These are phyloP conservation scores for Cladophialophora carrionii DNA, from an alignment of 2,329 filamentous ascomycete genomes.

Conservation along the genomic window DNA sequence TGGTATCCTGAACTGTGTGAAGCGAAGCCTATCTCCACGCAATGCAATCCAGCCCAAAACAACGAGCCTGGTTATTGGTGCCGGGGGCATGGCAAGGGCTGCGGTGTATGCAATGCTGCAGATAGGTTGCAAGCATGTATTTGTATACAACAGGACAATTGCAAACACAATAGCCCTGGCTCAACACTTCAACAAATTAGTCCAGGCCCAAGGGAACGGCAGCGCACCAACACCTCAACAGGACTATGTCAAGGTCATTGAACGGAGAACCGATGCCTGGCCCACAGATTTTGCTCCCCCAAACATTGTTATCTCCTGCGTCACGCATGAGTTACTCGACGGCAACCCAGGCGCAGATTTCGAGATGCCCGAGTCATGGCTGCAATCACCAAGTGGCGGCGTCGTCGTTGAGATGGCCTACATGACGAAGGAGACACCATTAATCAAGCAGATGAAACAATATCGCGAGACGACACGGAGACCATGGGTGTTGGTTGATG, in stretches of 20 bases:
- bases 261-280: slow-evolving; percentile 65
- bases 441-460: slow-evolving; percentile 68
- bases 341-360: slow-evolving; percentile 67
- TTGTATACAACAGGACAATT: slow-evolving; percentile 71
- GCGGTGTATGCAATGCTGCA: slow-evolving; percentile 78
- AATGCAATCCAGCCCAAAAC: slow-evolving; percentile 59
- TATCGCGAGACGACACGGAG: slow-evolving; percentile 58
- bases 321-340: slow-evolving; percentile 68
- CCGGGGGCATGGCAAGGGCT: slow-evolving; percentile 76
- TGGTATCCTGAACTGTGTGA: slow-evolving; percentile 49
- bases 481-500: slow-evolving; percentile 73
- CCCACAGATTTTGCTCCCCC: slow-evolving; percentile 65
- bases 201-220: slow-evolving; percentile 43
- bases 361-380: slow-evolving; percentile 69
- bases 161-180: slow-evolving; percentile 70
- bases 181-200: slow-evolving; percentile 66
- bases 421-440: slow-evolving; percentile 70
- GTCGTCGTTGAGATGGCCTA: slow-evolving; percentile 77
- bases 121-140: slow-evolving; percentile 74
- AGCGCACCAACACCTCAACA: slow-evolving; percentile 43
- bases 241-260: slow-evolving; percentile 57
- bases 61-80: slow-evolving; percentile 60
- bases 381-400: slow-evolving; percentile 72
- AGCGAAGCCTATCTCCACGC: slow-evolving; percentile 49
- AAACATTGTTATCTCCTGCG: slow-evolving; percentile 75